These are phyloP conservation scores for Graphilbum ipis-grandicollis DNA, from an alignment of 2,329 filamentous ascomycete species.

Conservation along the genomic window DNA sequence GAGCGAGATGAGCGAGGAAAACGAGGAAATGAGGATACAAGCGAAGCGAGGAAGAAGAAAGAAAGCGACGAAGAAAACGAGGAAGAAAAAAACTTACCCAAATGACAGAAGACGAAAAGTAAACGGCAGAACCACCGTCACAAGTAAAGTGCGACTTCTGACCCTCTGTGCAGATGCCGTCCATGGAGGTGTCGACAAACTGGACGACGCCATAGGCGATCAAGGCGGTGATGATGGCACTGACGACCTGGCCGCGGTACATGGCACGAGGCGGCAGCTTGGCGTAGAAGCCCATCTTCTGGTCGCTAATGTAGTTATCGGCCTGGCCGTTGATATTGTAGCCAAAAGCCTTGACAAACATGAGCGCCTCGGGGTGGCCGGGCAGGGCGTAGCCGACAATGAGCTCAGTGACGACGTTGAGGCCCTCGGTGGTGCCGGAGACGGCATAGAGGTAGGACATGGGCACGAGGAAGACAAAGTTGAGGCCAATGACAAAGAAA, in stretches of 20 bases:
- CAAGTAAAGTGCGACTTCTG: slow-evolving; percentile 1
- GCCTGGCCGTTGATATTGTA: slow-evolving; percentile 4
- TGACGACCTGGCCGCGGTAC: slow-evolving; percentile 4
- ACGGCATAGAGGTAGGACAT: slow-evolving; percentile 28
- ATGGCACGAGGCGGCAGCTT: slow-evolving; percentile 6
- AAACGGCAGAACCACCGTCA: slow-evolving; percentile 1
- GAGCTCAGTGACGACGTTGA: slow-evolving; percentile 31
- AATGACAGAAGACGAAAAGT: slow-evolving; percentile 3
- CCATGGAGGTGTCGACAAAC: slow-evolving; percentile 1
- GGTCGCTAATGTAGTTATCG: slow-evolving; percentile 4
- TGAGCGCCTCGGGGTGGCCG: slow-evolving; percentile 28
- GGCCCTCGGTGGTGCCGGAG: slow-evolving; percentile 28
- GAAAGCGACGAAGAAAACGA: not conserved
- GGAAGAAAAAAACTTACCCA: slow-evolving; percentile 1
- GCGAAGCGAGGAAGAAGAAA: not conserved
- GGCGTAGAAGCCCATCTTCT: slow-evolving; percentile 6
- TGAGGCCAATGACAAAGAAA: slow-evolving; percentile 12
- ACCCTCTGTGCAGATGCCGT: slow-evolving; percentile 4
- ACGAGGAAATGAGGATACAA: not conserved
- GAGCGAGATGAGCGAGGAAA: not conserved
- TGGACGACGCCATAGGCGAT: slow-evolving; percentile 3
- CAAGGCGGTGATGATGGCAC: slow-evolving; percentile 4
- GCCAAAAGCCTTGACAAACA: slow-evolving; percentile 24
- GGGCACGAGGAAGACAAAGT: slow-evolving; percentile 22
- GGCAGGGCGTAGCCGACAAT: slow-evolving; percentile 30